Evolutionary conservation across 2,329 filamentous ascomycete genomes (phyloP), one percentile per base, ranked within the genome.

Genomic region (Periglandula ipomoeae): DNA sequence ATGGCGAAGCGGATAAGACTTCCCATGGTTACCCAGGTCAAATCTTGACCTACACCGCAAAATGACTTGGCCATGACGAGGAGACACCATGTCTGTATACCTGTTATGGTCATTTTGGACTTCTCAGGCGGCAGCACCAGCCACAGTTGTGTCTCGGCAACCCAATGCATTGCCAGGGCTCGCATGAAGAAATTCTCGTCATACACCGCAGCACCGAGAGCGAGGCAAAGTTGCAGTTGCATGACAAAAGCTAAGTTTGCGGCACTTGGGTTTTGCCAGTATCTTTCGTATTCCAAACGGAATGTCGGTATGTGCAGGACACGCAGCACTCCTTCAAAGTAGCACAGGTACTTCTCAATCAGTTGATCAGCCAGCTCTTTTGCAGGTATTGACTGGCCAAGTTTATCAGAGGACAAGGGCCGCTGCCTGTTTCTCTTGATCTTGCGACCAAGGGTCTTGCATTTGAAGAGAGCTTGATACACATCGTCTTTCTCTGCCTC

Each of bases 271-370:
- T 68, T 66, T 27, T 67, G 61, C 74, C 73, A 78, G 58, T 73
- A 75, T 3, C 59, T 56, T 9, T 69, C 66, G 54, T 82, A 84
- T 27, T 79, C 74, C 10, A 65, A 65, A 40, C 69, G 65, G 52
- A 84, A 83, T 0, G 72, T 74, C 0, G 79, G 79, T 1, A 77
- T 59, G 57, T 84, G 75, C 8, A 84, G 50, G 22, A 84, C 69
- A 3, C 81, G 71, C 52, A 77, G 71, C 15, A 76, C 72, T 1
- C 74, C 73, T 55, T 83, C 79, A 38, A 78, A 71, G 0, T 74
- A 74, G 43, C 75, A 66, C 17, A 84, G 62, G 62, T 82, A 82
- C 26, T 66, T 61, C 8, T 73, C 66, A 15, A 81, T 63, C 1
- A 82, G 67, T 46, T 69, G 60, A 50, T 81, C 76, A 0, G 74